Evolutionary conservation across 805 yeast species (phyloP).

Genomic region (Nakazawaea laoshanensis): DNA sequence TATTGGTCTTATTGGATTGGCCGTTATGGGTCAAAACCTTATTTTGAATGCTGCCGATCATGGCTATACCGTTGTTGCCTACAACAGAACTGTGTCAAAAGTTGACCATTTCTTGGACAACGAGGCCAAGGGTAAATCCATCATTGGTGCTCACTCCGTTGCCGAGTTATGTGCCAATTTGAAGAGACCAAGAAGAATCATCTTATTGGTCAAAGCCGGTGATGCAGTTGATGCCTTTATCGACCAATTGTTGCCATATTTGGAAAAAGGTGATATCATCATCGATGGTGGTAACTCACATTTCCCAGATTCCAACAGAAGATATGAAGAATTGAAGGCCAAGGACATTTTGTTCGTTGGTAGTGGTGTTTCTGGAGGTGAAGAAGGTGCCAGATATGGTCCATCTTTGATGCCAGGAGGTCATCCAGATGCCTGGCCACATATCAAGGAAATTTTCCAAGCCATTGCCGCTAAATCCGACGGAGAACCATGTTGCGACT

Average conservation of each 20-base stretch:
- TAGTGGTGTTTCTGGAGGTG: conserved; percentile 99
- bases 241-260: conserved; percentile 76
- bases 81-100: conserved; percentile 94
- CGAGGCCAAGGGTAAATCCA: conserved; percentile 96
- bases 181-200: conserved; percentile 96
- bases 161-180: conserved; percentile 80
- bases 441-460: conserved; percentile 94
- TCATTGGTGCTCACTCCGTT: conserved; percentile 91
- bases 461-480: conserved; percentile 92
- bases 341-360: conserved; percentile 93
- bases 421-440: conserved; percentile 96
- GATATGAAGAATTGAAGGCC: conserved; percentile 78
- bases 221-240: conserved; percentile 88
- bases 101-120: conserved; percentile 89
- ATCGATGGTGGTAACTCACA: conserved; percentile 99
- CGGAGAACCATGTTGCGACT: conserved; percentile 99
- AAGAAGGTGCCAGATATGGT: conserved; percentile 99
- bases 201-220: conserved; percentile 95
- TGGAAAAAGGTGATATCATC: conserved; percentile 96
- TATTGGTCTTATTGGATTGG: conserved; percentile 97
- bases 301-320: conserved; percentile 97
- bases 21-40: conserved; percentile 99
- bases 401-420: conserved; percentile 99
- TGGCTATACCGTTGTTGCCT: conserved; percentile 96
- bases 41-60: conserved; percentile 97